Evolutionary conservation across 495 filamentous ascomycete genomes (phyloP), one percentile per base, ranked within the genome.

Genomic region (Aspergillus avenaceus): DNA sequence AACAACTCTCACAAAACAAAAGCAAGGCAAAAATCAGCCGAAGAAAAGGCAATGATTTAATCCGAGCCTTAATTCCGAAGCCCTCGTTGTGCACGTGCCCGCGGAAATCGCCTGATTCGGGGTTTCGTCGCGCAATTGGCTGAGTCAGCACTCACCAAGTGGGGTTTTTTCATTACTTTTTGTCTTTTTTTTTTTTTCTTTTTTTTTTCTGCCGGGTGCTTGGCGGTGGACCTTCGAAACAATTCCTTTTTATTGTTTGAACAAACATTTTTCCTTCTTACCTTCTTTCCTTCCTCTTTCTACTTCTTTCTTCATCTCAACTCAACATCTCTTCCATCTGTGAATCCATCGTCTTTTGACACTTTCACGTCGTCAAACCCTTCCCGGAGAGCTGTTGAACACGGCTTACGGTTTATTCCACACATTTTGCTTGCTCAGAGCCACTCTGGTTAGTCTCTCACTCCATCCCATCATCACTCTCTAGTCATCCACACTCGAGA

Each of bases 361-460:
- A 29, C 42, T 53, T 41, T 45, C 51, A 34, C 41, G 34, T 41
- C 46, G 6, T 55, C 45, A 9, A 42, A 41, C 11, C 13, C 49
- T 45, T 36, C 37, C 38, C 19, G 31, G 34, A 12, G 50, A 50
- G 52, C 51, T 54, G 27, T 50, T 43, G 18, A 43, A 50, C 22
- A 36, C 34, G 41, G 41, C 40, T 54, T 46, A 50, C 37, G 47
- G 53, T 48, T 44, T 38, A 45, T 23, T 28, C 24, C 50, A 44
- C 14, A 31, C 45, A 28, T 29, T 54, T 54, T 49, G 45, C 25
- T 44, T 29, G 16, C 14, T 34, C 29, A 43, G 27, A 51, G 36
- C 38, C 34, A 47, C 42, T 54, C 52, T 56, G 57, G 60, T 63
- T 48, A 60, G 60, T 63, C 18, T 13, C 44, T n/a, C 48, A 34